These are phyloP conservation scores for Casuarina cunninghamiana DNA, from an alignment of 306 rosid species.

Conservation along the genomic window DNA sequence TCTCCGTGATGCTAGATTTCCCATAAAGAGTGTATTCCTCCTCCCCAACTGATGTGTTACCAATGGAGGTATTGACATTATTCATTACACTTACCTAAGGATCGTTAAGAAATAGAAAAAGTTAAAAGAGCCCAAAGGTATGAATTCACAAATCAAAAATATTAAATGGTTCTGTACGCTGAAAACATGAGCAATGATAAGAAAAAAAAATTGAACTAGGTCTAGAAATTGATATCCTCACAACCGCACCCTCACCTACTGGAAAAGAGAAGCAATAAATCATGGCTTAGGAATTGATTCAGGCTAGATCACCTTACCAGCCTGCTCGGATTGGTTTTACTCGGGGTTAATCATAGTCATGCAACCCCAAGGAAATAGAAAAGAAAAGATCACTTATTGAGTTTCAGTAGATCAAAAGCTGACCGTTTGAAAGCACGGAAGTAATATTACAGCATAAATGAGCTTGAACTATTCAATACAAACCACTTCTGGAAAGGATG, in stretches of 20 bases:
- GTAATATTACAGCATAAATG: constrained; percentile 16
- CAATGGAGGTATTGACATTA: constrained; percentile 85
- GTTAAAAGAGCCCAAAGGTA: neutral
- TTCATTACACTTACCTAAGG: constrained; percentile 77
- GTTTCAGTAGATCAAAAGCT: neutral
- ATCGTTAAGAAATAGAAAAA: constrained; percentile 18
- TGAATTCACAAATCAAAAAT: constrained; percentile 13
- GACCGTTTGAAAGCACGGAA: neutral
- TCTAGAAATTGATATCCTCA: neutral
- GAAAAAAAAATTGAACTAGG: neutral
- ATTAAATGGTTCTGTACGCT: neutral
- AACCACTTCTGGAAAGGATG: constrained; percentile 88
- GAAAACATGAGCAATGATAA: neutral
- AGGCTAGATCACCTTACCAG: neutral
- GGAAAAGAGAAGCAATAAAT: neutral
- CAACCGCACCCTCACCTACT: neutral
- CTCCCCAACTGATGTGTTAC: constrained; percentile 94
- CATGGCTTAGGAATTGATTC: neutral
- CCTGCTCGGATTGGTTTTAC: neutral
- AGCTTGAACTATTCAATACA: constrained; percentile 33
- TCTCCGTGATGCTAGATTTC: constrained; percentile 81
- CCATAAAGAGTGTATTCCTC: constrained; percentile 83
- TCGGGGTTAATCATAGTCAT: neutral
- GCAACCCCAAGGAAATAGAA: neutral
- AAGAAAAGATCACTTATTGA: neutral